Percentiles rank a stretch among this genome's conserved stretches.
These are phyloP conservation scores for Decorospora gaudefroyi DNA, from an alignment of 2,329 filamentous ascomycete genomes.

Conservation along the genomic window DNA sequence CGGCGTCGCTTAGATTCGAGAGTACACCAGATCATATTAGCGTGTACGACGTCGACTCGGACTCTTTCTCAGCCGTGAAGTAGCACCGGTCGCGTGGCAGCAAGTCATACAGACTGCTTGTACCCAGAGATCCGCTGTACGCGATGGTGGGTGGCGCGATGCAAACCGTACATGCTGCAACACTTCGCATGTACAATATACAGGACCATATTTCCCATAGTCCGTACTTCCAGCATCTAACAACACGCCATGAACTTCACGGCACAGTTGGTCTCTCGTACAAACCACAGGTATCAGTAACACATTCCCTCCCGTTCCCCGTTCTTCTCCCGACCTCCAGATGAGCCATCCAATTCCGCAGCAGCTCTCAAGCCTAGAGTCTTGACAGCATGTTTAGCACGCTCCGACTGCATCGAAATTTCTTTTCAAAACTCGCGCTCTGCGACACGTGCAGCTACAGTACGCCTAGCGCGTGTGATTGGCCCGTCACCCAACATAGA, in stretches of 20 bases:
- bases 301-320: too few relatives aligned
- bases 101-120: conserved; percentile 3
- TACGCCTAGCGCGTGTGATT: conserved; percentile 8
- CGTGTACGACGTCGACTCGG: not conserved
- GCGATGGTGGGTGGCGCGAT: not conserved
- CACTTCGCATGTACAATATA: not conserved
- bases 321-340: not conserved
- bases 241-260: too few relatives aligned
- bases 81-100: conserved; percentile 9
- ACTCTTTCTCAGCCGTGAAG: not conserved
- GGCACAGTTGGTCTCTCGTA: not conserved
- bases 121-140: not conserved
- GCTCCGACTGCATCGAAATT: not conserved
- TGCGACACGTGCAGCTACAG: conserved; percentile 2
- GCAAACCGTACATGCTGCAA: not conserved
- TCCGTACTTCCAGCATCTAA: too few relatives aligned
- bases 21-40: not conserved
- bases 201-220: not conserved
- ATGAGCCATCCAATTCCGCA: conserved; percentile 4
- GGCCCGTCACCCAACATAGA: conserved; percentile 17
- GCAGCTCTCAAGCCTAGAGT: conserved; percentile 8
- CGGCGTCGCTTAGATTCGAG: not conserved
- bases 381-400: conserved; percentile 1
- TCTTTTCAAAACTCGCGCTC: conserved; percentile 1
- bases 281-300: not conserved